Conservation (phyloP, 495 filamentous ascomycete species). For the Cercophora newfieldiana region DNA sequence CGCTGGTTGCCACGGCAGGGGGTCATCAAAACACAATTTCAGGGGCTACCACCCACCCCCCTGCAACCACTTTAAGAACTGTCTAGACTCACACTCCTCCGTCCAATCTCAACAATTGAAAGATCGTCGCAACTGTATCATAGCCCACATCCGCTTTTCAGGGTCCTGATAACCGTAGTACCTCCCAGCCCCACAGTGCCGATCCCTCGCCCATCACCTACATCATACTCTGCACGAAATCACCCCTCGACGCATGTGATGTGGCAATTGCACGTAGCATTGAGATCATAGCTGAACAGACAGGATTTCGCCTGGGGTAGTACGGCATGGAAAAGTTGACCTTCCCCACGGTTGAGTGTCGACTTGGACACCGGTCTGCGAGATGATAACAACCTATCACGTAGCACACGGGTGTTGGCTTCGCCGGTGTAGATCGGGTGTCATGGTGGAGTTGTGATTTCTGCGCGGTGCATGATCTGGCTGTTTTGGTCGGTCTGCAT, state of each 20-base stretch:
- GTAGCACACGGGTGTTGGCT: background rate
- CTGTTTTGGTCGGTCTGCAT: background rate
- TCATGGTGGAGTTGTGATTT: background rate
- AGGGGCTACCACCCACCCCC: background rate
- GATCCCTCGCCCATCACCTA: too few species aligned
- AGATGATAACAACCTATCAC: background rate
- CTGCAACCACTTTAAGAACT: background rate
- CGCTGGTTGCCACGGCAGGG: too few species aligned
- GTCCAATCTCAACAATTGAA: background rate
- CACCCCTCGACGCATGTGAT: background rate
- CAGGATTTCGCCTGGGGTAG: background rate
- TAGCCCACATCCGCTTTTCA: background rate
- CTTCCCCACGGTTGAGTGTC: background rate
- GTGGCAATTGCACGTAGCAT: background rate
- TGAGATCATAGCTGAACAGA: background rate
- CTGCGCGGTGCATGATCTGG: background rate
- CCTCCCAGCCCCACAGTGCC: background rate
- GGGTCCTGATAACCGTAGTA: background rate
- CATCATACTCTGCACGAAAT: background rate
- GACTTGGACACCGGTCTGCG: background rate
- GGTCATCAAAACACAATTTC: background rate
- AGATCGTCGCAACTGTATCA: background rate
- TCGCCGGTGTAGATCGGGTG: background rate
- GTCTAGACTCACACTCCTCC: background rate
- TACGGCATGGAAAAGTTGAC: background rate